Base-by-base conservation (phyloP, 2,329 filamentous ascomycete genomes). In the Colletotrichum noveboracense region DNA sequence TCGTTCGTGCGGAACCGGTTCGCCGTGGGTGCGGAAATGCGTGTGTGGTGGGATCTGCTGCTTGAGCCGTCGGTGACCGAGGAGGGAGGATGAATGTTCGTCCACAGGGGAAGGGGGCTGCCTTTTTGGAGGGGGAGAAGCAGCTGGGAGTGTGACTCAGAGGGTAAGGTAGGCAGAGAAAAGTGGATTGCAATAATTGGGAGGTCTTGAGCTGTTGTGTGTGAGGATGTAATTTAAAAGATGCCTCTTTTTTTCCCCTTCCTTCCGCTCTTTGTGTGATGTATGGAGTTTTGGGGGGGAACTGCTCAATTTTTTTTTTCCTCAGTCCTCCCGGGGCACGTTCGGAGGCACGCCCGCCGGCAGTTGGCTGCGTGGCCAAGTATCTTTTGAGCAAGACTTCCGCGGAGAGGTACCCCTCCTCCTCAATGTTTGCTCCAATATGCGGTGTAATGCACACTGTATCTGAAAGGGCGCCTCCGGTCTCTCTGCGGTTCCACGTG, bases 11-110 rank as follows among this genome's bases (percentile, higher is more conserved):
- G 55, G 38, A 55, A 69, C 7, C 58, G 48, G 72, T 66, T 67
- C 69, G 72, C 70, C 70, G 64, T 56, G 69, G 70, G 66, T 38
- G 69, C 67, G 67, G 67, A 70, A 72, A 61, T 62, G 64, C 62
- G 73, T 68, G 69, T 75, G 56, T 32, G 61, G 69, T 75, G 61
- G 70, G 65, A 68, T 68, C 34, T 75, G 64, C 74, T 72, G 73
- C 74, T 75, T 75, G 74, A 75, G 74, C 74, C 74, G 74, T 75
- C 74, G 74, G 66, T 75, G 74, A 75, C 74, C 74, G 74, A 75
- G 73, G 58, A 65, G 38, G 68, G 64, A 73, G 74, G 74, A 75
- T 75, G 74, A 75, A 75, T 65, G 64, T 75, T 75, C 74, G 74
- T 75, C 74, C 74, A 75, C 74, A 75, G 74, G 74, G 74, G 74